A percentile compares a stretch with the other conserved stretches of the same genome.
Evolutionary conservation across 768 basidiomycete species (phyloP).

Genomic region (Leccinum fibrillosum): DNA sequence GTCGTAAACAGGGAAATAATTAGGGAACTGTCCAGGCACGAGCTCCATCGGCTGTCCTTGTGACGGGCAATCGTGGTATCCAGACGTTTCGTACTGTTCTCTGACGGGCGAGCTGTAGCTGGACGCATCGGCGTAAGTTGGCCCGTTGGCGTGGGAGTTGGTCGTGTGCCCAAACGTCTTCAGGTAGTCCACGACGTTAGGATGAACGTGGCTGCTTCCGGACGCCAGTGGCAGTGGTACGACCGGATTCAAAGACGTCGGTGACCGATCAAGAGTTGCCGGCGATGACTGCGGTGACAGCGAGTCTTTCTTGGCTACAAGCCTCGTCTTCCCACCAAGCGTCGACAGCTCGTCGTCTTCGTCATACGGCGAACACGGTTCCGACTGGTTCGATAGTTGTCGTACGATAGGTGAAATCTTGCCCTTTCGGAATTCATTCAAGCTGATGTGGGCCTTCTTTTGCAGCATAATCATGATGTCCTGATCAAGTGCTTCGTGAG

Average conservation of each 20-base stretch:
- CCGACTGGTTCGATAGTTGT: conserved; percentile 33
- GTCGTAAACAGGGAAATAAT: conserved; percentile 76
- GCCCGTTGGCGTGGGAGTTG: conserved; percentile 17
- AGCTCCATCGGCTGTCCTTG: conserved; percentile 32
- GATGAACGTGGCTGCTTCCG: conserved; percentile 50
- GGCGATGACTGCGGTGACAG: conserved; percentile 46
- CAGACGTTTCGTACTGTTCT: conserved; percentile 23
- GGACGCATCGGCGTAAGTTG: conserved; percentile 24
- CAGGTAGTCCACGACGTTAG: conserved; percentile 66
- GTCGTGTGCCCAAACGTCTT: conserved; percentile 48
- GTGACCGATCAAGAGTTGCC: conserved; percentile 54
- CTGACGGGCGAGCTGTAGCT: conserved; percentile 25
- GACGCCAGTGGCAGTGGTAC: conserved; percentile 65
- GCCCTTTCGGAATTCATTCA: conserved; percentile 62
- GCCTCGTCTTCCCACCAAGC: conserved; percentile 63
- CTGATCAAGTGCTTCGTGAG: conserved; percentile 32
- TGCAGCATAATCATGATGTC: conserved; percentile 62
- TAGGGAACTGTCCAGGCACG: conserved; percentile 46
- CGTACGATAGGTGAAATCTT: conserved; percentile 43
- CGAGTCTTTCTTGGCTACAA: conserved; percentile 60
- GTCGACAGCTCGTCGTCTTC: conserved; percentile 63
- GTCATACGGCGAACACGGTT: conserved; percentile 42
- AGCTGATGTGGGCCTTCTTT: conserved; percentile 60
- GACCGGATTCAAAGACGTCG: conserved; percentile 67
- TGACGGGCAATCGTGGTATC: conserved; percentile 17